These are phyloP conservation scores for Lactarius tabidus DNA, from an alignment of 768 basidiomycete genomes.

Conservation along the genomic window DNA sequence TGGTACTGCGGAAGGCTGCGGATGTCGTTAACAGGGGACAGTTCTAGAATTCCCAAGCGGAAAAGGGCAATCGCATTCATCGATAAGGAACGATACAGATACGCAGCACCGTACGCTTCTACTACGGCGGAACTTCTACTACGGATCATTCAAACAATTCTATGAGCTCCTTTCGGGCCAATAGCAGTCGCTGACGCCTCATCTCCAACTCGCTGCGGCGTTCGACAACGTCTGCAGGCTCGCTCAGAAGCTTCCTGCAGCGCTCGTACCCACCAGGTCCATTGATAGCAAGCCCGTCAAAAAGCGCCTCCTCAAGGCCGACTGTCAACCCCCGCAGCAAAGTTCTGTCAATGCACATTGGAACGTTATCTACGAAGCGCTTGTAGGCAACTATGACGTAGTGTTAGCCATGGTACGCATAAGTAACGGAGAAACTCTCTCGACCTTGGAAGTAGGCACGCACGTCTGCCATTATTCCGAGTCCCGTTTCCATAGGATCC, in stretches of 20 bases:
- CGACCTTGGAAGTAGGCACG: conserved; percentile 72
- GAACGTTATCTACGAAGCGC: conserved; percentile 53
- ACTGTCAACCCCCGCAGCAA: conserved; percentile 45
- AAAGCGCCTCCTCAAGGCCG: conserved; percentile 43
- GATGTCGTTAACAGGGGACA: not conserved
- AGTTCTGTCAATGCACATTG: conserved; percentile 51
- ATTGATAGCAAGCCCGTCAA: conserved; percentile 45
- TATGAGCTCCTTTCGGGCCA: conserved; percentile 40
- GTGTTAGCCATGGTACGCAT: not conserved
- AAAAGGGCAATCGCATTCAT: not conserved
- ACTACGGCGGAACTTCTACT: not conserved
- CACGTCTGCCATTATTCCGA: conserved; percentile 67
- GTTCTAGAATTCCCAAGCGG: not conserved
- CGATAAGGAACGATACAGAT: not conserved
- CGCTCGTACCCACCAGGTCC: conserved; percentile 41
- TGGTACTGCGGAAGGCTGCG: conserved; percentile 12
- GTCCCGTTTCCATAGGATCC: conserved; percentile 51
- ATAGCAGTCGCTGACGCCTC: conserved; percentile 45
- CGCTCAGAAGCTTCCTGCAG: conserved; percentile 48
- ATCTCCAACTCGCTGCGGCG: conserved; percentile 44
- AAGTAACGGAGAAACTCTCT: not conserved
- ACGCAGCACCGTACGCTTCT: not conserved
- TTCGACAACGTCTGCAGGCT: conserved; percentile 40
- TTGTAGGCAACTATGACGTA: conserved; percentile 47
- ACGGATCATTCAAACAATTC: conserved; percentile 15